phyloP scores from a whole-genome alignment of 2,329 filamentous ascomycete species.

The Hypoxylon sp. region DNA sequence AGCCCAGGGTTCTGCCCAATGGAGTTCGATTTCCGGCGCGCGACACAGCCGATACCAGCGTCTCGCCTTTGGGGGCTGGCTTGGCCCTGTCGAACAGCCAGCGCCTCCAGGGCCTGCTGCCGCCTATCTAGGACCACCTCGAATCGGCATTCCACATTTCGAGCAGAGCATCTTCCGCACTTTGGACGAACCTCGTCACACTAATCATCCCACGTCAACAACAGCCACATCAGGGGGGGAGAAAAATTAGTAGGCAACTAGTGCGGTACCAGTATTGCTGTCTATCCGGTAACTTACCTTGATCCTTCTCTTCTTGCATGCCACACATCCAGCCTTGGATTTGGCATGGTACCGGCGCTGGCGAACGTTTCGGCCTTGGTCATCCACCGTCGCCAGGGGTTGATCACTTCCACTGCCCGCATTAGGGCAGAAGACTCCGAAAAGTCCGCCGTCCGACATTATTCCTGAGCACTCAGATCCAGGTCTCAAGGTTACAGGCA shows the following conservation, averaged over 20 bases:
- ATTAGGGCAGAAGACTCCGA: slow-evolving; percentile 2
- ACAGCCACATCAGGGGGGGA: not conserved
- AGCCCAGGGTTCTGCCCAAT: not conserved
- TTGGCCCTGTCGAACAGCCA: not conserved
- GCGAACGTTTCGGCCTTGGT: slow-evolving; percentile 19
- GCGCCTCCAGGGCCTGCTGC: not conserved
- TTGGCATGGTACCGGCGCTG: slow-evolving; percentile 23
- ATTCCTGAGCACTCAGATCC: not conserved
- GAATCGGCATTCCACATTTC: slow-evolving; percentile 12
- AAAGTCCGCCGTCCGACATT: not conserved
- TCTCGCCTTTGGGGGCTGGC: not conserved
- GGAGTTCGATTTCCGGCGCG: not conserved
- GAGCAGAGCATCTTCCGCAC: slow-evolving; percentile 24
- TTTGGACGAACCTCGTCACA: slow-evolving; percentile 29
- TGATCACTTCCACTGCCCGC: not conserved
- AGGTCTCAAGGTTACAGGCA: not conserved
- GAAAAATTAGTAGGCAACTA: not conserved
- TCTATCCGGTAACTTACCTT: slow-evolving; percentile 20
- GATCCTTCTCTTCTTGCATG: slow-evolving; percentile 22
- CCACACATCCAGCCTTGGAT: slow-evolving; percentile 17
- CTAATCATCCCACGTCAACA: not conserved
- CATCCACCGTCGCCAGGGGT: slow-evolving; percentile 8
- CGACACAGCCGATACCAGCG: not conserved
- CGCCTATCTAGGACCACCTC: not conserved
- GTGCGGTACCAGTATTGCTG: not conserved